Evolutionary conservation across 306 rosid genomes (phyloP), one percentile per base, ranked within the genome.

Genomic region (Lathyrus oleraceus): DNA sequence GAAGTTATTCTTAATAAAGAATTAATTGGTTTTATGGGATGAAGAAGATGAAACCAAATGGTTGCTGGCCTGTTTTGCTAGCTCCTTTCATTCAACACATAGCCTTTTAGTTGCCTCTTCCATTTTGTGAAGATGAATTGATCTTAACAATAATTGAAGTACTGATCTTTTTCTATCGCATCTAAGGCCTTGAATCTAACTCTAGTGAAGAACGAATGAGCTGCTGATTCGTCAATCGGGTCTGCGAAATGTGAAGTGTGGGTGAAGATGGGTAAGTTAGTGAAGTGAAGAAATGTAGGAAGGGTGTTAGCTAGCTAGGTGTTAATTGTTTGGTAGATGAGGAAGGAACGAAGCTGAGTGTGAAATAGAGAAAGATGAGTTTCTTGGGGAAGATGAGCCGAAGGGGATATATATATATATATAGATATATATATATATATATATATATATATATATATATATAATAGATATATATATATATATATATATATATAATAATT

Each of bases 1-100:
- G 54, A 79, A 16, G 87, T 87, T 57, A 92, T 76, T 77, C 40
- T 77, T 81, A 61, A 86, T 48, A 68, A 89, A 79, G 64, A 57
- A 17, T 58, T 79, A 81, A 52, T 69, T 80, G 15, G 38, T 32
- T 65, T 87, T 84, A 51, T 39, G 71, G 39, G 88, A 71, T 1
- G 93, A 74, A 16, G 91, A 76, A 54, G 87, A 81, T 12, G 78
- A 76, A 44, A 62, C 59, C 7, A 85, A 52, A 52, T 78, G 82
- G 52, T 45, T n/a, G 38, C 60, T 44, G 6, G 87, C 87, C 78
- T 84, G 80, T 51, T 83, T 57, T n/a, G 96, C 86, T 3, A 83
- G 83, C 73, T n/a, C n/a, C n/a, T n/a, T n/a, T n/a, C n/a, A n/a
- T n/a, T n/a, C n/a, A n/a, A n/a, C n/a, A n/a, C 80, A 77, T 58